These are phyloP conservation scores for Backusella mclennaniae DNA, from an alignment of 192 early-diverging fungal species.

Conservation along the genomic window DNA sequence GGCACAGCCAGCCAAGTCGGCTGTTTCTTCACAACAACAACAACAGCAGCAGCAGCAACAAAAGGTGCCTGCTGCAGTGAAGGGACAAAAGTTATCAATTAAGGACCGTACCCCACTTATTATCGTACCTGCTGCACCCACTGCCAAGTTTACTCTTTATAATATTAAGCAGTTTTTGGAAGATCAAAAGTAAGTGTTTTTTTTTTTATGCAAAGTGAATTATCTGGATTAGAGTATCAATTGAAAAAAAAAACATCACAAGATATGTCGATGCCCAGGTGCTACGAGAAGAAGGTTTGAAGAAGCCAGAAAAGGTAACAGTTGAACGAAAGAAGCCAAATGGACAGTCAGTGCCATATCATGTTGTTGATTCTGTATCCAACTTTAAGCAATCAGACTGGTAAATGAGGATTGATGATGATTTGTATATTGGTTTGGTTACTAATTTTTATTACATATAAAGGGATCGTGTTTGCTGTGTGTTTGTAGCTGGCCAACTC, in stretches of 20 bases:
- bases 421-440: too few species aligned
- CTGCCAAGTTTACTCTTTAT: slow-evolving; percentile 82
- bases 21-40: background rate
- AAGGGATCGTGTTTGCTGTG: slow-evolving; percentile 78
- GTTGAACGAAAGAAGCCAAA: slow-evolving; percentile 62
- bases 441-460: background rate
- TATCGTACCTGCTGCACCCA: slow-evolving; percentile 85
- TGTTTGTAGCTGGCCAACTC: slow-evolving; percentile 85
- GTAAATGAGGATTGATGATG: slow-evolving; percentile 22
- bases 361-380: slow-evolving; percentile 80
- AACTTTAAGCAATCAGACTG: slow-evolving; percentile 75
- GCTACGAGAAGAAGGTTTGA: slow-evolving; percentile 56
- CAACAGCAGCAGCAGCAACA: background rate
- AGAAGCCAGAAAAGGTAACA: slow-evolving; percentile 64
- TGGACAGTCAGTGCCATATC: slow-evolving; percentile 59
- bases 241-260: background rate
- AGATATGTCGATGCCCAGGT: slow-evolving; percentile 66
- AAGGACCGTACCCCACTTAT: slow-evolving; percentile 74
- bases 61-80: background rate
- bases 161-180: slow-evolving; percentile 85
- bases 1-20: background rate
- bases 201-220: background rate
- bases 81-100: slow-evolving; percentile 13
- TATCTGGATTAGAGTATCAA: background rate
- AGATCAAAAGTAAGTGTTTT: slow-evolving; percentile 60